Conservation (phyloP, 495 filamentous ascomycete genomes). For the Daldinia loculata region DNA sequence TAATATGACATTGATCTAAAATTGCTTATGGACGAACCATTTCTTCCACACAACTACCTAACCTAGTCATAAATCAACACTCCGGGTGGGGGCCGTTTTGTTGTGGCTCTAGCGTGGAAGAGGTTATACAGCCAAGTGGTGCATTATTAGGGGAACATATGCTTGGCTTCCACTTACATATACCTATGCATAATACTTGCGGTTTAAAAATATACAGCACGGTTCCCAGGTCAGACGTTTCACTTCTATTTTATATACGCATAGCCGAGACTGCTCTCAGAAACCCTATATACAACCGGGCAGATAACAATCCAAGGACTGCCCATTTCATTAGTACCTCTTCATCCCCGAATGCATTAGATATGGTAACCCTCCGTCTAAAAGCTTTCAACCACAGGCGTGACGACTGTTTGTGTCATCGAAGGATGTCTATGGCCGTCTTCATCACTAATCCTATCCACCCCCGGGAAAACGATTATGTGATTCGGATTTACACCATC, state of each 20-base stretch:
- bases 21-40: background rate
- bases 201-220: background rate
- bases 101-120: background rate
- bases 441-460: constrained; percentile 43
- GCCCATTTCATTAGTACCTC: background rate
- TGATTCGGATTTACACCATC: constrained; percentile 6
- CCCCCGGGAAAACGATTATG: constrained; percentile 44
- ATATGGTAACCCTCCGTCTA: constrained; percentile 5
- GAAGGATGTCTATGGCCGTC: constrained; percentile 37
- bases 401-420: constrained; percentile 34
- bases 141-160: background rate
- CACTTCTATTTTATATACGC: background rate
- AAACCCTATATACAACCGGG: constrained; percentile 1
- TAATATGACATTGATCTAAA: background rate
- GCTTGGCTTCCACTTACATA: background rate
- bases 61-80: background rate
- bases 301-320: background rate
- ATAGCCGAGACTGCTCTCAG: background rate
- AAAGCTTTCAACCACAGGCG: constrained; percentile 30
- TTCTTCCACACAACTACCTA: background rate
- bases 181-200: background rate
- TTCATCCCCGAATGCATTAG: background rate
- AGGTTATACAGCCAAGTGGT: background rate
- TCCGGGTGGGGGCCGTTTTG: background rate
- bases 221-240: background rate